Evolutionary conservation across 768 basidiomycete species (phyloP).

Genomic region (Mycena epipterygia): DNA sequence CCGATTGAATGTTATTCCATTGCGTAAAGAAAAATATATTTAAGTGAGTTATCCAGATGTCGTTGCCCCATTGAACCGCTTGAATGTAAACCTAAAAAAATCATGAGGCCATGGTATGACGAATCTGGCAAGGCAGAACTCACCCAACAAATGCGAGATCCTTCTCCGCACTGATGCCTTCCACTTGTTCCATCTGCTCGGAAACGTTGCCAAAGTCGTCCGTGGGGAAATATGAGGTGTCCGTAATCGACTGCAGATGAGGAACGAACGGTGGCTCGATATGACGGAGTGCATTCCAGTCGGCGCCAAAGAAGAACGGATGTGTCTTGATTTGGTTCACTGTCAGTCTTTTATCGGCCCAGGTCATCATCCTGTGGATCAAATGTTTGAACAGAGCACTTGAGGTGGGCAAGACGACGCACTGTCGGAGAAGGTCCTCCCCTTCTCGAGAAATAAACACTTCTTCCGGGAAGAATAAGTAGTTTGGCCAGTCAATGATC

Average conservation of each 20-base stretch:
- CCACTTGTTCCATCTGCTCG: slow-evolving; percentile 70
- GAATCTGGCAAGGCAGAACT: slow-evolving; percentile 36
- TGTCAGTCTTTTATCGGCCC: slow-evolving; percentile 79
- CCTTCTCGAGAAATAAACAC: slow-evolving; percentile 94
- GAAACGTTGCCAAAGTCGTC: slow-evolving; percentile 87
- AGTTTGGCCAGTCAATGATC: slow-evolving; percentile 95
- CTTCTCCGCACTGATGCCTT: slow-evolving; percentile 75
- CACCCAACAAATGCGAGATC: slow-evolving; percentile 78
- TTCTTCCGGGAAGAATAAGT: slow-evolving; percentile 95
- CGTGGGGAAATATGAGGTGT: slow-evolving; percentile 97
- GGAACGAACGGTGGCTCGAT: slow-evolving; percentile 98
- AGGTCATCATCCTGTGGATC: slow-evolving; percentile 82
- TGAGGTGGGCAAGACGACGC: slow-evolving; percentile 43
- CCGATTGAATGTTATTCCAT: slow-evolving; percentile 21
- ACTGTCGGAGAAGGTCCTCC: slow-evolving; percentile 91
- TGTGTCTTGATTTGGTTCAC: slow-evolving; percentile 93
- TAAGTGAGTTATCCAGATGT: slow-evolving; percentile 4
- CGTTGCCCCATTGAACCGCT: slow-evolving; percentile 61
- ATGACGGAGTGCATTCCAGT: slow-evolving; percentile 91
- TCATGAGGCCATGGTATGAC: slow-evolving; percentile 21
- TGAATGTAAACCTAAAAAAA: slow-evolving; percentile 82
- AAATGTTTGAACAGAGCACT: no score
- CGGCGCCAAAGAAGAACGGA: slow-evolving; percentile 95
- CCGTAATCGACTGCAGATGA: slow-evolving; percentile 80
- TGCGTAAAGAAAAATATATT: slow-evolving; percentile 21